Evolutionary conservation across 495 filamentous ascomycete genomes (phyloP).

Genomic region (Sphaerosporella brunnea): DNA sequence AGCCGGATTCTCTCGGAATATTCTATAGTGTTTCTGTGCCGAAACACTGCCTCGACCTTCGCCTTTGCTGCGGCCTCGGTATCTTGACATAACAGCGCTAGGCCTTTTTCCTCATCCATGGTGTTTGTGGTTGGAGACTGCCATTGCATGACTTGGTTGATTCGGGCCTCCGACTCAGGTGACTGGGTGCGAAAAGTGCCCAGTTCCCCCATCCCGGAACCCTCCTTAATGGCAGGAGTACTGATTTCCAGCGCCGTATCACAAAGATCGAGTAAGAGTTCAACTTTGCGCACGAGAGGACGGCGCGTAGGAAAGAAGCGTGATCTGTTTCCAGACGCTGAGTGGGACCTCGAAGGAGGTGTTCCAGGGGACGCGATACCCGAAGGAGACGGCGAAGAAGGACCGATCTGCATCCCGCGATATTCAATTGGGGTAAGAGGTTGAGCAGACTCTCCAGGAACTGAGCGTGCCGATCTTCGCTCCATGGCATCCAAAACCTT

Average conservation of each 20-base stretch:
- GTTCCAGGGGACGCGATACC: slow-evolving; percentile 50
- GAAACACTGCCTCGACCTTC: slow-evolving; percentile 83
- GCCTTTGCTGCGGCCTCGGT: slow-evolving; percentile 63
- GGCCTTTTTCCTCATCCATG: slow-evolving; percentile 82
- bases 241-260: slow-evolving; percentile 92
- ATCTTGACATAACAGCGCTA: slow-evolving; percentile 71
- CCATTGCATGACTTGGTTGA: slow-evolving; percentile 88
- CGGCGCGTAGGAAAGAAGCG: slow-evolving; percentile 73
- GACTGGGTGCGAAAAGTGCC: slow-evolving; percentile 77
- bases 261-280: slow-evolving; percentile 83
- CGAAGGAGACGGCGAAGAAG: slow-evolving; percentile 48
- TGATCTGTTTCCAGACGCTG: slow-evolving; percentile 53
- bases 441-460: slow-evolving; percentile 38
- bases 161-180: slow-evolving; percentile 81
- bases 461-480: slow-evolving; percentile 47
- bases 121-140: slow-evolving; percentile 80
- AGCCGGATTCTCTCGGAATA: slow-evolving; percentile 89
- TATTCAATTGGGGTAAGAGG: slow-evolving; percentile 57
- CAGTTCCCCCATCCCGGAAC: slow-evolving; percentile 38
- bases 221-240: slow-evolving; percentile 76
- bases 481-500: slow-evolving; percentile 86
- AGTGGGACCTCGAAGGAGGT: slow-evolving; percentile 64
- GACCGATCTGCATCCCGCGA: slow-evolving; percentile 74
- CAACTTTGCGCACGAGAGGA: slow-evolving; percentile 79
- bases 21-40: slow-evolving; percentile 82